Conservation (phyloP, 768 basidiomycete genomes). For the Xerocomus spinulosus region DNA sequence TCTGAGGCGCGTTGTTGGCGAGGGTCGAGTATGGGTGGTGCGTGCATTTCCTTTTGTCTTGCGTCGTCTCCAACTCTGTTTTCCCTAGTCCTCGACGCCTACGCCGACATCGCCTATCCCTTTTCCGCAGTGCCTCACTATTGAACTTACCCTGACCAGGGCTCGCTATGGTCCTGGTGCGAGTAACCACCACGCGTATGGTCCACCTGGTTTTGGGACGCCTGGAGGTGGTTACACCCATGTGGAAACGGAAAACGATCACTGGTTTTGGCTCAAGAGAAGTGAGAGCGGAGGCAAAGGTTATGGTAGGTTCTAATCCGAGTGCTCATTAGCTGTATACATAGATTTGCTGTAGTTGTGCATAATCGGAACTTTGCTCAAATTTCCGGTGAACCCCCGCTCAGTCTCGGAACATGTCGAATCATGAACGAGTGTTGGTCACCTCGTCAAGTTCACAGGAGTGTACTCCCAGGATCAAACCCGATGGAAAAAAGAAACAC, state of each 20-base stretch:
- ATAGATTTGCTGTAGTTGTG: too few relatives aligned
- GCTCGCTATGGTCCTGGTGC: constrained; percentile 12
- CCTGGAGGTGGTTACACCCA: constrained; percentile 17
- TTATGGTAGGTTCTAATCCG: neutral
- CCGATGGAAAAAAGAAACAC: too few relatives aligned
- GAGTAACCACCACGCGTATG: constrained; percentile 12
- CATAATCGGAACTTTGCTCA: too few relatives aligned
- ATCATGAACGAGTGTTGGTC: too few relatives aligned
- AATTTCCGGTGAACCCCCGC: too few relatives aligned
- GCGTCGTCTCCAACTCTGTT: neutral
- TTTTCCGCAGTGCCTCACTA: constrained; percentile 2
- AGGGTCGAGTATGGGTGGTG: constrained; percentile 53
- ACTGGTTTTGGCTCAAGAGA: constrained; percentile 22
- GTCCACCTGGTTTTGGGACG: constrained; percentile 12
- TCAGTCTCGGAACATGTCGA: too few relatives aligned
- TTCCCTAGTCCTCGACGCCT: constrained; percentile 13
- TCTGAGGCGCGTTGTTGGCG: constrained; percentile 45
- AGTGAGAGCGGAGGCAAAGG: constrained; percentile 9
- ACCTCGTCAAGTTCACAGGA: too few relatives aligned
- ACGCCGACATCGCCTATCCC: constrained; percentile 5
- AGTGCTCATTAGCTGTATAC: too few relatives aligned
- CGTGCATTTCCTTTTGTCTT: constrained; percentile 14
- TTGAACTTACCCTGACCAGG: constrained; percentile 13
- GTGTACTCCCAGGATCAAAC: too few relatives aligned
- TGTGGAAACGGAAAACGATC: constrained; percentile 15